Evolutionary conservation across 2,329 filamentous ascomycete genomes (phyloP).

Genomic region (Echinosphaeria canescens): DNA sequence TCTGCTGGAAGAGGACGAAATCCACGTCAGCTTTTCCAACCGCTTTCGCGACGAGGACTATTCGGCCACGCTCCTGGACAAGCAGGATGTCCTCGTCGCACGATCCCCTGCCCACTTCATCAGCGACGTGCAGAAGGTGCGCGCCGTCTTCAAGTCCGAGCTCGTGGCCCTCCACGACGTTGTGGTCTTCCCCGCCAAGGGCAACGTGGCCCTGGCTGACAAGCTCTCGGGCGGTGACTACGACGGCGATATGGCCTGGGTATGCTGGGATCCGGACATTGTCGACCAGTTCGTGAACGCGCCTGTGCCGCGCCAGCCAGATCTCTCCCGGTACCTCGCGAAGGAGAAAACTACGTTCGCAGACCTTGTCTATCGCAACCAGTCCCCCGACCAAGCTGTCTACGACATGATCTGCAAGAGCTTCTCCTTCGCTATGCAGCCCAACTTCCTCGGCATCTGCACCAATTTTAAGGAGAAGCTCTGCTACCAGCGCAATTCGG

Average conservation of each 20-base stretch:
- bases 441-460: constrained; percentile 35
- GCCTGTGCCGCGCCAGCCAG: constrained; percentile 17
- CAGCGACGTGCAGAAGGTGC: constrained; percentile 53
- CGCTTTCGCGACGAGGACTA: constrained; percentile 31
- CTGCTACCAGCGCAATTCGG: constrained; percentile 33
- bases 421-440: constrained; percentile 34
- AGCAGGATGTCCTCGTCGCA: constrained; percentile 41
- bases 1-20: constrained; percentile 37
- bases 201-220: constrained; percentile 38
- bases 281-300: constrained; percentile 46
- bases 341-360: constrained; percentile 16
- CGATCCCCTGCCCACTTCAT: constrained; percentile 46
- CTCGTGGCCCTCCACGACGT: constrained; percentile 55
- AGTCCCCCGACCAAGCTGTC: constrained; percentile 10
- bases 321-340: constrained; percentile 24
- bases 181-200: constrained; percentile 50
- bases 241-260: constrained; percentile 59
- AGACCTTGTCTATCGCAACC: too few relatives aligned
- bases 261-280: constrained; percentile 49
- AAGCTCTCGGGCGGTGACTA: constrained; percentile 65
- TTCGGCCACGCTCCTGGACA: constrained; percentile 28
- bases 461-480: constrained; percentile 42
- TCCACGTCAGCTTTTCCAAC: constrained; percentile 47
- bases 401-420: constrained; percentile 25
- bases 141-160: constrained; percentile 30